These are phyloP conservation scores for Uronychia setigera DNA, from an alignment of 73 alveolate genomes.

Conservation along the genomic window DNA sequence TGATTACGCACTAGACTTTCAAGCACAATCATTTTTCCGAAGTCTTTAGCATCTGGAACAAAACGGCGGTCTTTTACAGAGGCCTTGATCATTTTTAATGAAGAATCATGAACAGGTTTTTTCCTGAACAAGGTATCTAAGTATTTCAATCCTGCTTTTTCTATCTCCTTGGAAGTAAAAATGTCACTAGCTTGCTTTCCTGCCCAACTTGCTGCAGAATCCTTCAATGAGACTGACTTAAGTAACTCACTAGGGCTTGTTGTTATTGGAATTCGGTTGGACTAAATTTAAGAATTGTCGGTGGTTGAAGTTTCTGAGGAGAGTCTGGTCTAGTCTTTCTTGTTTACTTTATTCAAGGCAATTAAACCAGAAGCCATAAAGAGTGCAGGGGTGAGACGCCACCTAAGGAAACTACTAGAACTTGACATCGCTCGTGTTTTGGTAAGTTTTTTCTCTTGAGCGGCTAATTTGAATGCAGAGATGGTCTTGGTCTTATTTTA, in stretches of 20 bases:
- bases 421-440: too few species aligned
- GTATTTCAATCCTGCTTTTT: conserved; percentile 41
- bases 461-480: too few species aligned
- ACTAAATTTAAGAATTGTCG: neutral
- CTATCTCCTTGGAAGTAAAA: conserved; percentile 27
- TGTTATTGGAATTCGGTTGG: neutral
- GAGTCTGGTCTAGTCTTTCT: too few species aligned
- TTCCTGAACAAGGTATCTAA: conserved; percentile 36
- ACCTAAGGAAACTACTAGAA: too few species aligned
- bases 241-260: too few species aligned
- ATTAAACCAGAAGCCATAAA: too few species aligned
- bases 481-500: too few species aligned
- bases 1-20: neutral
- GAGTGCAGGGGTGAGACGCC: too few species aligned
- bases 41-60: conserved; percentile 35
- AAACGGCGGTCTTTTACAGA: conserved; percentile 47
- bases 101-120: conserved; percentile 42
- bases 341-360: too few species aligned
- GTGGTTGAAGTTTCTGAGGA: too few species aligned
- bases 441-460: too few species aligned
- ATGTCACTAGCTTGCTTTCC: conserved; percentile 11
- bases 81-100: conserved; percentile 12
- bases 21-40: conserved; percentile 15
- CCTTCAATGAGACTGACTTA: neutral
- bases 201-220: neutral